Base-by-base conservation (phyloP, 306 rosid genomes). In the Arachis stenosperma region DNA sequence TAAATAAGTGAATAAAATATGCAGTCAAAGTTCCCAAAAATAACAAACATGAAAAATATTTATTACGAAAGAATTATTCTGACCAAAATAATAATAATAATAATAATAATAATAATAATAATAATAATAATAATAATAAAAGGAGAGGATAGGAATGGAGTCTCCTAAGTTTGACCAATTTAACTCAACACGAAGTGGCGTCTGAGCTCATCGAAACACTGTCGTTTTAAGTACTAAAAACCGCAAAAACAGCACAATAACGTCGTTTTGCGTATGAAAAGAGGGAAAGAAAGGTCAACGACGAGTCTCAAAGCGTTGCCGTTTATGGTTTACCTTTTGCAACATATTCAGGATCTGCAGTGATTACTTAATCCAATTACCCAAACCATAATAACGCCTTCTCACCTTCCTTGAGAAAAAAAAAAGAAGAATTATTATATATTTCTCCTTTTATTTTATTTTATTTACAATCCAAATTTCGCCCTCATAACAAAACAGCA, bases 401-500 rank as follows among this genome's bases (percentile, higher is more conserved):
- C 40, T 36, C 17, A 39, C 51, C 11, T 15, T 12, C 40, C 50
- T 37, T 75, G 41, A 67, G 43, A 41, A 61, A 13, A 27, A 22
- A 29, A 46, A 51, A 67, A 33, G 37, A 33, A 33, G 37, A 33
- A 33, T 33, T 33, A 33, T 33, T 33, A 4, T 33, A 33, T 33
- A 33, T 33, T 68, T 6, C 52, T 22, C 61, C n/a, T 7, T 22
- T 47, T 65, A 22, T 46, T 71, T 59, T 55, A 48, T 14, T 53
- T 40, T 33, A 6, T 8, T 47, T 73, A 6, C 1, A 50, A 50
- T 46, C 69, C 15, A 9, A 74, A 44, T 36, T 73, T 67, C 71
- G 44, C 66, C 71, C 11, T 67, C 80, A 13, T 30, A 54, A 79
- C 58, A 76, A 65, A 74, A 61, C 15, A 13, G 48, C n/a, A 39